These are phyloP conservation scores for Chaetomiaceae sp. DNA, from an alignment of 2,329 filamentous ascomycete genomes.

Conservation along the genomic window DNA sequence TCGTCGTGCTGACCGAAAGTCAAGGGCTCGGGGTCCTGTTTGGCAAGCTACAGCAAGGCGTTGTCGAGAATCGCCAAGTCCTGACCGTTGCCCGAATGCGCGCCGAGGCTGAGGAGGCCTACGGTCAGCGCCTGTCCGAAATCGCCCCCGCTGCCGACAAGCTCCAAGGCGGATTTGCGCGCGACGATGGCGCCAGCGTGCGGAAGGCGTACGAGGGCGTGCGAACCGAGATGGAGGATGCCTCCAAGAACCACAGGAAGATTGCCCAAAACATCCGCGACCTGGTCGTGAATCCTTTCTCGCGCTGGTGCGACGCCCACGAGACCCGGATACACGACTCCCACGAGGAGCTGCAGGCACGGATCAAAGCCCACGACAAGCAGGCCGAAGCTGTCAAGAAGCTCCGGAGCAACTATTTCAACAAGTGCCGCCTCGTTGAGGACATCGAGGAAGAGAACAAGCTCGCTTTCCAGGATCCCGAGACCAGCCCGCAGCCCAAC, in stretches of 20 bases:
- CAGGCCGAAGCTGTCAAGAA: constrained; percentile 90
- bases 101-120: constrained; percentile 89
- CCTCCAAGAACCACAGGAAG: constrained; percentile 84
- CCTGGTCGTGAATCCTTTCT: constrained; percentile 89
- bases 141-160: constrained; percentile 81
- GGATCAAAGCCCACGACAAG: constrained; percentile 88
- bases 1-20: constrained; percentile 12
- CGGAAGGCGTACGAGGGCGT: constrained; percentile 96
- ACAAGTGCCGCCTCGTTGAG: constrained; percentile 94
- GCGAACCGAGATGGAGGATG: constrained; percentile 86
- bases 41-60: constrained; percentile 92
- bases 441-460: constrained; percentile 99
- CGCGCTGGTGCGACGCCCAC: constrained; percentile 94
- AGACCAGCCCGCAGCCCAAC: constrained; percentile 55
- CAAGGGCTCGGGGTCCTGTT: constrained; percentile 86
- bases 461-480: constrained; percentile 87
- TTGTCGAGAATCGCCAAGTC: constrained; percentile 91
- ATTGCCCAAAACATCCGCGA: constrained; percentile 96
- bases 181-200: constrained; percentile 92
- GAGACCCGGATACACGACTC: constrained; percentile 86
- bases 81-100: constrained; percentile 88
- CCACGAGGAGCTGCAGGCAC: constrained; percentile 85
- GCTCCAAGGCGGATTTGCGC: constrained; percentile 74
- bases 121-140: constrained; percentile 73
- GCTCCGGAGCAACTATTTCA: constrained; percentile 93